Conservation (phyloP, 495 filamentous ascomycete genomes). For the Podospora comata region DNA sequence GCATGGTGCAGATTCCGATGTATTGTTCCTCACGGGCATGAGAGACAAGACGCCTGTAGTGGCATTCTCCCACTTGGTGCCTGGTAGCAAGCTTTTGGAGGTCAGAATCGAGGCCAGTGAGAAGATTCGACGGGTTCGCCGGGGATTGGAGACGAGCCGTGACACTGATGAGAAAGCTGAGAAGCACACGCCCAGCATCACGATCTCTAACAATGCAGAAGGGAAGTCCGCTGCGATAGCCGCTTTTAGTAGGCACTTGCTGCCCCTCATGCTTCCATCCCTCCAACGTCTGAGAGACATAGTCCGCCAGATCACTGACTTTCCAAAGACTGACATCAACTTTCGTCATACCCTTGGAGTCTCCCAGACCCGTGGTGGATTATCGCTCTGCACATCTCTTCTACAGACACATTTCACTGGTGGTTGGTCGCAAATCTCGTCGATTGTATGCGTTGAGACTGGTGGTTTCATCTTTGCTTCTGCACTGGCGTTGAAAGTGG, state of each 20-base stretch:
- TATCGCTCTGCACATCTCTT: slow-evolving; percentile 54
- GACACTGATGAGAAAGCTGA: background rate
- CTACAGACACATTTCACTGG: slow-evolving; percentile 48
- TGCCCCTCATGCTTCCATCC: slow-evolving; percentile 51
- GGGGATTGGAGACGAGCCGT: slow-evolving; percentile 20
- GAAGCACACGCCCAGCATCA: background rate
- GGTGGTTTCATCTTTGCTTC: slow-evolving; percentile 60
- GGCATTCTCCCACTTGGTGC: slow-evolving; percentile 53
- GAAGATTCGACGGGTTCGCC: slow-evolving; percentile 43
- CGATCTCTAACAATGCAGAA: slow-evolving; percentile 34
- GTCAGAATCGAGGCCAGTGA: slow-evolving; percentile 49
- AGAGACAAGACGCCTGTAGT: slow-evolving; percentile 61
- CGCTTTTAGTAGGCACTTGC: slow-evolving; percentile 40
- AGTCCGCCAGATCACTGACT: slow-evolving; percentile 50
- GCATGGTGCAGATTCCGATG: slow-evolving; percentile 47
- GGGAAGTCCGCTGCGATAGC: slow-evolving; percentile 29
- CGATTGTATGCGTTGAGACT: slow-evolving; percentile 53
- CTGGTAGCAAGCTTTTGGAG: slow-evolving; percentile 54
- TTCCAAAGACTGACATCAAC: slow-evolving; percentile 50
- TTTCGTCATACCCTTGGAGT: slow-evolving; percentile 62
- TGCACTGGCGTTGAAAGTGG: slow-evolving; percentile 45
- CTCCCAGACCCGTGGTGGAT: slow-evolving; percentile 51
- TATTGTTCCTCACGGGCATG: slow-evolving; percentile 64
- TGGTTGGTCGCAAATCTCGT: slow-evolving; percentile 48
- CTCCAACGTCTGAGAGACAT: slow-evolving; percentile 51